Conservation (phyloP, 2,329 filamentous ascomycete genomes). For the Alternaria solani region DNA sequence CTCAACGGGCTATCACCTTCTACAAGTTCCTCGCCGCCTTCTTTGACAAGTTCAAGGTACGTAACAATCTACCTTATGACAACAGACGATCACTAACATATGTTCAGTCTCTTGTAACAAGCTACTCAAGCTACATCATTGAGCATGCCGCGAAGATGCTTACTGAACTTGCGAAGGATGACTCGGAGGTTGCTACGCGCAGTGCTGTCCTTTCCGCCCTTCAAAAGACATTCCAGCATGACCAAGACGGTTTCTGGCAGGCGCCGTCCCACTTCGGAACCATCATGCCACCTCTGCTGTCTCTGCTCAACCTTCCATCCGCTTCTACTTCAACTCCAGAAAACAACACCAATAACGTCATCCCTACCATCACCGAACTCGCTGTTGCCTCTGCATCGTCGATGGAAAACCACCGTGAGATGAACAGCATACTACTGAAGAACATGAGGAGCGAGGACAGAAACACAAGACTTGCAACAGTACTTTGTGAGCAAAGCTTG, state of each 20-base stretch:
- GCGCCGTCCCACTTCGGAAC: conserved; percentile 83
- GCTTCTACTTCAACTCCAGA: conserved; percentile 20
- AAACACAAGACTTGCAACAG: conserved; percentile 78
- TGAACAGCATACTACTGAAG: conserved; percentile 80
- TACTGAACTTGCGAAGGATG: conserved; percentile 44
- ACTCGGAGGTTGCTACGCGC: conserved; percentile 68
- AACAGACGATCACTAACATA: conserved; percentile 22
- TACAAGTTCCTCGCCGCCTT: conserved; percentile 83
- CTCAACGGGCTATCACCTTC: conserved; percentile 71
- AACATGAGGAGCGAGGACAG: conserved; percentile 78
- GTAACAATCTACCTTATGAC: conserved; percentile 14
- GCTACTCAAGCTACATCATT: conserved; percentile 85
- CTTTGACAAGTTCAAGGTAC: conserved; percentile 79
- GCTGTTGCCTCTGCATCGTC: conserved; percentile 81
- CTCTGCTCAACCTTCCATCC: conserved; percentile 60
- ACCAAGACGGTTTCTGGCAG: conserved; percentile 97
- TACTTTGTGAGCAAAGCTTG: conserved; percentile 81
- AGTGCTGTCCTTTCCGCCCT: conserved; percentile 75
- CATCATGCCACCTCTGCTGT: conserved; percentile 73
- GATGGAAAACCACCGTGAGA: conserved; percentile 86
- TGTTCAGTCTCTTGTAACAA: conserved; percentile 81
- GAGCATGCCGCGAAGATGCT: conserved; percentile 76
- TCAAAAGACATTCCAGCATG: conserved; percentile 79
- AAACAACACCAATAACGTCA: conserved; percentile 61
- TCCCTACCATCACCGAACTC: conserved; percentile 80